phyloP scores from a whole-genome alignment of 179 eudicot genomes.

The Beta macrorhiza region DNA sequence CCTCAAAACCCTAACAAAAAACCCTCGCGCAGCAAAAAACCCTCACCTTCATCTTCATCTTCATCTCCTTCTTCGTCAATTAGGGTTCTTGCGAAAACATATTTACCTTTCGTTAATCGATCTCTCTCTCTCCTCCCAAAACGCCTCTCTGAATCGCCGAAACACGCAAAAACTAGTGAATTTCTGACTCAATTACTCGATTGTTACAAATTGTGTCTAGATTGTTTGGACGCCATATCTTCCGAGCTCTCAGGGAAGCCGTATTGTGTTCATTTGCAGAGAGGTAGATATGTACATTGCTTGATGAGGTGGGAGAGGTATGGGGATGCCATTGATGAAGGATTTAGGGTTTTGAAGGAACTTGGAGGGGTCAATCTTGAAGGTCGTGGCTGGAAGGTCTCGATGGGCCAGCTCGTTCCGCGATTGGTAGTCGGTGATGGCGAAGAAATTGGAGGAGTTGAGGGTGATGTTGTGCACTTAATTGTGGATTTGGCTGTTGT shows the following conservation, averaged over 20 bases:
- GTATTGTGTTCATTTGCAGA: conserved; percentile 51
- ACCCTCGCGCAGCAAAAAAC: conserved; percentile 29
- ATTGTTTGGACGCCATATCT: conserved; percentile 42
- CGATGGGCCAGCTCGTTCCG: conserved; percentile 39
- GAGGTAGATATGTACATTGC: conserved; percentile 55
- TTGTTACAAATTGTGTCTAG: conserved; percentile 45
- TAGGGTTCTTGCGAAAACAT: conserved; percentile 56
- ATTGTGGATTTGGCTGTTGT: conserved; percentile 51
- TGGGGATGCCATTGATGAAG: conserved; percentile 52
- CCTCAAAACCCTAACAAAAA: conserved; percentile 33
- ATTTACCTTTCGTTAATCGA: conserved; percentile 41
- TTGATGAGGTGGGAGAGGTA: conserved; percentile 54
- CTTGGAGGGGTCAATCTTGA: conserved; percentile 36
- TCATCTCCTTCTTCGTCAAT: conserved; percentile 27
- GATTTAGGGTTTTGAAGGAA: conserved; percentile 49
- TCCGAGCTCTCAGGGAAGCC: conserved; percentile 53
- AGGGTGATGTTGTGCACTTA: conserved; percentile 42
- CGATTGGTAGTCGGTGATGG: conserved; percentile 17
- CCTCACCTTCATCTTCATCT: conserved; percentile 4
- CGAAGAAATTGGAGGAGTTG: conserved; percentile 22
- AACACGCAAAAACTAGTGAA: conserved; percentile 29
- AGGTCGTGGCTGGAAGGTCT: conserved; percentile 25
- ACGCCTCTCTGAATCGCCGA: conserved; percentile 49
- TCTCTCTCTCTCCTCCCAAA: conserved; percentile 55
- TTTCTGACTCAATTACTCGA: conserved; percentile 35